Conservation (phyloP, 768 basidiomycete species). For the Termitomyces sp. region DNA sequence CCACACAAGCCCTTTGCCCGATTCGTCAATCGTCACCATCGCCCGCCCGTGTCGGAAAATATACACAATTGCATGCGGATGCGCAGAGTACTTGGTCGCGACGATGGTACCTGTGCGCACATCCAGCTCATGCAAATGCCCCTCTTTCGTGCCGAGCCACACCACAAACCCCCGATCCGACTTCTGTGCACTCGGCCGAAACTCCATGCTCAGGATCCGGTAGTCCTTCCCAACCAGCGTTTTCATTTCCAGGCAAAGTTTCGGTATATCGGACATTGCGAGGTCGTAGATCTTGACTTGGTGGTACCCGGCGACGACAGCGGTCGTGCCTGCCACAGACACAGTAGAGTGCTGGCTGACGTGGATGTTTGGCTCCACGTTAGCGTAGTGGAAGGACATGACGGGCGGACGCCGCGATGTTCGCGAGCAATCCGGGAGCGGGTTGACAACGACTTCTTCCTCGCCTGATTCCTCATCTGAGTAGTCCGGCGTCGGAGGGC, state of each 20-base stretch:
- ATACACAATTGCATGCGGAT: slow-evolving; percentile 59
- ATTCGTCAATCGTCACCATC: slow-evolving; percentile 32
- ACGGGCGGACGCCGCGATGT: slow-evolving; percentile 54
- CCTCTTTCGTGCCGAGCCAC: slow-evolving; percentile 92
- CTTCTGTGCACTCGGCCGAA: slow-evolving; percentile 45
- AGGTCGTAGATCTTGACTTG: slow-evolving; percentile 63
- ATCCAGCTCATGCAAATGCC: slow-evolving; percentile 81
- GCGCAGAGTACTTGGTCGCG: slow-evolving; percentile 54
- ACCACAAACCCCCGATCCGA: slow-evolving; percentile 54
- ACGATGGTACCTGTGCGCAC: slow-evolving; percentile 51
- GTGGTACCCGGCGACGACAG: slow-evolving; percentile 53
- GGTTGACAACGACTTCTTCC: slow-evolving; percentile 53
- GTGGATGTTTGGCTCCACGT: slow-evolving; percentile 44
- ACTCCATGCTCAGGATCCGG: slow-evolving; percentile 74
- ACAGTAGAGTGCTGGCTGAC: slow-evolving; percentile 54
- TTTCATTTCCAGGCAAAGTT: slow-evolving; percentile 53
- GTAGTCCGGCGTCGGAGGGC: slow-evolving; percentile 31
- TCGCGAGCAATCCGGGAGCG: slow-evolving; percentile 62
- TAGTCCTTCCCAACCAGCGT: slow-evolving; percentile 60
- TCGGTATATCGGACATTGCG: slow-evolving; percentile 36
- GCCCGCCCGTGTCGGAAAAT: slow-evolving; percentile 40
- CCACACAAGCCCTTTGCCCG: slow-evolving; percentile 79
- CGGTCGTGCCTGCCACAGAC: slow-evolving; percentile 49
- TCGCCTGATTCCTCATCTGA: slow-evolving; percentile 52
- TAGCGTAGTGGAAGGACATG: slow-evolving; percentile 32